Base-by-base conservation (phyloP, 306 rosid genomes). In the Dicorynia guianensis region DNA sequence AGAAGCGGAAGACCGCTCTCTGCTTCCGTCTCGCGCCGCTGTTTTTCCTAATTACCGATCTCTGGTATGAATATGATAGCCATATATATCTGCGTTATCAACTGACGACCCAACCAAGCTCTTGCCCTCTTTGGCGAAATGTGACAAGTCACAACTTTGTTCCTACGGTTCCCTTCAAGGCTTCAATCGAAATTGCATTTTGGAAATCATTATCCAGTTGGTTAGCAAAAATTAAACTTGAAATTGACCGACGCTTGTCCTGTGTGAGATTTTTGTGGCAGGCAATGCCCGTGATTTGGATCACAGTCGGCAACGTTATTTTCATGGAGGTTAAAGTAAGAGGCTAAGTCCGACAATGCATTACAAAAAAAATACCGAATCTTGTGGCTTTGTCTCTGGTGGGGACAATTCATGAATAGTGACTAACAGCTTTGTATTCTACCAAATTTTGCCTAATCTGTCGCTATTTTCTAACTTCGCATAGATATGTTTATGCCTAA, bases 201-300 rank as follows among this genome's bases (percentile, higher is more conserved):
- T 25, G 30, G 1, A 25, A 25, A 25, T 25, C 30, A 25, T 1
- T 25, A 25, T 25, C 30, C 30, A 61, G 60, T 1, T 9, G 12
- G 35, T n/a, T 3, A 9, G 6, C 0, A 43, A 59, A 58, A 49
- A 56, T 3, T 8, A 13, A 12, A 14, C 19, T 69, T 42, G 34
- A 20, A 74, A 72, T 25, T 58, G 87, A 84, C 90, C 87, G 87
- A 89, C 87, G 74, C 8, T 46, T 47, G 8, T 4, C 5, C n/a
- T n/a, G n/a, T 18, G 46, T 13, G 14, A 34, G 30, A 30, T 15
- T 4, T 40, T 25, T 36, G 50, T 42, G 46, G 46, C 25, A 59
- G 18, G 42, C 7, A 64, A 19, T 61, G 81, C 47, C 33, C 40
- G 66, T 81, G 58, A 10, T 50, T 48, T 5, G 15, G 63, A 81